A percentile compares a stretch with the other conserved stretches of the same genome.
These are phyloP conservation scores for Monosporozyma unispora DNA, from an alignment of 805 yeast genomes.

Conservation along the genomic window DNA sequence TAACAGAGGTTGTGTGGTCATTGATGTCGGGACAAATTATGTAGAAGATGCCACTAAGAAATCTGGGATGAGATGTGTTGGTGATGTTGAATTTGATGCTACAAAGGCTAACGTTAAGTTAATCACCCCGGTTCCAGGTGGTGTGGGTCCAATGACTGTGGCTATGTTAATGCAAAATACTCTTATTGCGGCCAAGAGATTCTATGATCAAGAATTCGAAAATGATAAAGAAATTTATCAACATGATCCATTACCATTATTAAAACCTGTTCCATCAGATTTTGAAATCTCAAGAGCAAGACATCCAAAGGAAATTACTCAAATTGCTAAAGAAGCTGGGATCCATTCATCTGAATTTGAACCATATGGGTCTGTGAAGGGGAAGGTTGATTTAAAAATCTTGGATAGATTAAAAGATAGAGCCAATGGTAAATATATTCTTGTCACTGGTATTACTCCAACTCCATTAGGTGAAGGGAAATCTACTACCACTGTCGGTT, in stretches of 20 bases:
- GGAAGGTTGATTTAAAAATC: slow-evolving; percentile 67
- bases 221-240: slow-evolving; percentile 31
- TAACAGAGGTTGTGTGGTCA: slow-evolving; percentile 73
- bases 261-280: slow-evolving; percentile 80
- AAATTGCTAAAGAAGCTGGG: slow-evolving; percentile 77
- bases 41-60: slow-evolving; percentile 65
- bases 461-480: slow-evolving; percentile 98
- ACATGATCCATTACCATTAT: slow-evolving; percentile 46
- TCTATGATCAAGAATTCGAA: slow-evolving; percentile 30
- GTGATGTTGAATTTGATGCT: slow-evolving; percentile 80
- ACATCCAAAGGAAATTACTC: slow-evolving; percentile 70
- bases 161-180: slow-evolving; percentile 89
- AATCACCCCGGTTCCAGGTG: slow-evolving; percentile 97
- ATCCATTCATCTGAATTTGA: slow-evolving; percentile 70
- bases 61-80: slow-evolving; percentile 79
- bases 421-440: slow-evolving; percentile 74
- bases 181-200: slow-evolving; percentile 63
- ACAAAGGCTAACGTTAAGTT: slow-evolving; percentile 52
- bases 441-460: slow-evolving; percentile 96
- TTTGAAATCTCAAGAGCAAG: slow-evolving; percentile 84
- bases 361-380: slow-evolving; percentile 82
- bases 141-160: slow-evolving; percentile 99
- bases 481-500: slow-evolving; percentile 90
- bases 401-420: slow-evolving; percentile 55
- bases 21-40: slow-evolving; percentile 94